Percentiles rank a stretch among this genome's conserved stretches.
Conservation (phyloP, 805 yeast genomes). For the Kluyveromyces wickerhamii region DNA sequence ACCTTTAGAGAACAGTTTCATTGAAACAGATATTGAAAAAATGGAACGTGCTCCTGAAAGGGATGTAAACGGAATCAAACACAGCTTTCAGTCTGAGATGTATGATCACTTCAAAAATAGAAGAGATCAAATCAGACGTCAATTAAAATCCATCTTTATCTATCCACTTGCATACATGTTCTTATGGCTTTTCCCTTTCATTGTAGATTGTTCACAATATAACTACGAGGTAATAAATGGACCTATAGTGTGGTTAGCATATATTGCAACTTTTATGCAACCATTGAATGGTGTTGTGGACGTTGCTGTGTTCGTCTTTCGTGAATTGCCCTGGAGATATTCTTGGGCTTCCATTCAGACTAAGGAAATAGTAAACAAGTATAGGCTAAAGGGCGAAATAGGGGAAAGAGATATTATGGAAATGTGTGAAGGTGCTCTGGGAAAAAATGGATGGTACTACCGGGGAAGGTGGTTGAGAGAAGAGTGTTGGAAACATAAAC, state of each 20-base stretch:
- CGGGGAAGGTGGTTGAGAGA: constrained; percentile 20
- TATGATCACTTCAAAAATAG: constrained; percentile 54
- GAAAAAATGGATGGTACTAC: constrained; percentile 28
- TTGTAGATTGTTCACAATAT: constrained; percentile 52
- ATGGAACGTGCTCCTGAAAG: constrained; percentile 6
- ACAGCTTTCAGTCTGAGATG: constrained; percentile 49
- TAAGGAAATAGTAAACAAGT: constrained; percentile 17
- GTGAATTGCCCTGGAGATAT: constrained; percentile 75
- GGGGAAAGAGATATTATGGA: constrained; percentile 19
- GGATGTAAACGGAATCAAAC: constrained; percentile 15
- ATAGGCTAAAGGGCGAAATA: constrained; percentile 19
- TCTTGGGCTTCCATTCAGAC: constrained; percentile 27
- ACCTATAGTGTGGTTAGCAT: constrained; percentile 55
- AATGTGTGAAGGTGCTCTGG: constrained; percentile 19
- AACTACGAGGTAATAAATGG: constrained; percentile 39
- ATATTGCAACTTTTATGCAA: constrained; percentile 66
- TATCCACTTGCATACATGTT: constrained; percentile 78
- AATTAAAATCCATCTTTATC: constrained; percentile 70
- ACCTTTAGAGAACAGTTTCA: too few relatives aligned
- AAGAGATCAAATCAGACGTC: constrained; percentile 61
- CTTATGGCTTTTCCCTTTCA: constrained; percentile 76
- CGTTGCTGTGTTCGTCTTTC: constrained; percentile 59
- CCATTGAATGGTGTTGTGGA: constrained; percentile 78
- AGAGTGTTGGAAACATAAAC: constrained; percentile 25
- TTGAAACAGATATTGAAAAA: background rate